phyloP scores from a whole-genome alignment of 2,329 filamentous ascomycete genomes.

The Alternaria brassicae region DNA sequence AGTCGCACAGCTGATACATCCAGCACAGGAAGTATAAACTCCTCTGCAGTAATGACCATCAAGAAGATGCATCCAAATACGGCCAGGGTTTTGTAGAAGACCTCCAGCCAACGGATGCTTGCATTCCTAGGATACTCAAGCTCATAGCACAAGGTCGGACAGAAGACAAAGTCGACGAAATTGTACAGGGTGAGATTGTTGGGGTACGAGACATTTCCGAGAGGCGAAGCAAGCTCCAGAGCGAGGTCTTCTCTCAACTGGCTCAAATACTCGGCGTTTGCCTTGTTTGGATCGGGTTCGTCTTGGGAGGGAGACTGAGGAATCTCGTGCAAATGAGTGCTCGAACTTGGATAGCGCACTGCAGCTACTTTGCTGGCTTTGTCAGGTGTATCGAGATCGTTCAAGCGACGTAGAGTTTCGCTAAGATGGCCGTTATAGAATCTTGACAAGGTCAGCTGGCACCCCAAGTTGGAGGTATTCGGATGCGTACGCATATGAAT shows the following conservation, averaged over 20 bases:
- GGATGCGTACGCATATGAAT: slow-evolving; percentile 75
- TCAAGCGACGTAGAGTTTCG: slow-evolving; percentile 82
- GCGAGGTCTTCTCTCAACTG: slow-evolving; percentile 86
- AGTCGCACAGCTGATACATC: slow-evolving; percentile 70
- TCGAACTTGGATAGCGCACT: slow-evolving; percentile 71
- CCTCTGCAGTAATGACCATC: slow-evolving; percentile 86
- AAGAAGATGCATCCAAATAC: slow-evolving; percentile 97
- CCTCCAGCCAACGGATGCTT: slow-evolving; percentile 77
- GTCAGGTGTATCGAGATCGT: slow-evolving; percentile 78
- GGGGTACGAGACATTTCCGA: slow-evolving; percentile 89
- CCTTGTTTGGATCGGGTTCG: slow-evolving; percentile 52
- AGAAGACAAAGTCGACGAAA: slow-evolving; percentile 86
- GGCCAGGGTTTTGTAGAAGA: slow-evolving; percentile 84
- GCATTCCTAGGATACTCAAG: slow-evolving; percentile 88
- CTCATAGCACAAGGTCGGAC: slow-evolving; percentile 96
- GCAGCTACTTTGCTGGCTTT: slow-evolving; percentile 72
- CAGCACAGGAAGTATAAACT: slow-evolving; percentile 92
- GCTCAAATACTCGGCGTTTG: slow-evolving; percentile 56
- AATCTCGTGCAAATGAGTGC: slow-evolving; percentile 62
- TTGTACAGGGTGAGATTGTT: slow-evolving; percentile 84
- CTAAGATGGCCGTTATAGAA: slow-evolving; percentile 98
- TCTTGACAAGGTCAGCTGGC: slow-evolving; percentile 22
- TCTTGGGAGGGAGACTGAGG: slow-evolving; percentile 51
- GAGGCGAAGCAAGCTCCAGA: slow-evolving; percentile 86
- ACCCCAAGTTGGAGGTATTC: not conserved